A percentile compares a stretch with the other conserved stretches of the same genome.
These are phyloP conservation scores for Russula compacta DNA, from an alignment of 768 basidiomycete species.

Conservation along the genomic window DNA sequence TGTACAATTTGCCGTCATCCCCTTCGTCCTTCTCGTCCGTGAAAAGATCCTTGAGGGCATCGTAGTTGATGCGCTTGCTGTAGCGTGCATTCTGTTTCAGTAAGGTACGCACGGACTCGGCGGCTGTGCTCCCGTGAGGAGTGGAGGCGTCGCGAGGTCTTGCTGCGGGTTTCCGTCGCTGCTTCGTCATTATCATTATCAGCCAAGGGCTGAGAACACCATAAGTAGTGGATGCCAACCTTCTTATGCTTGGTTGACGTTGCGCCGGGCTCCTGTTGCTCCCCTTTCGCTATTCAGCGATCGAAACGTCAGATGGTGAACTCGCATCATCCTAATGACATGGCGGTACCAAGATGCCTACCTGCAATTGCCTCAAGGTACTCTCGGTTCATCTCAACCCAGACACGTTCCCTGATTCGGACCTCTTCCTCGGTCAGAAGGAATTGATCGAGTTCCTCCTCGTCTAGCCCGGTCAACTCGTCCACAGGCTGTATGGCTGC, in stretches of 20 bases:
- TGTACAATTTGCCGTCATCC: conserved; percentile 44
- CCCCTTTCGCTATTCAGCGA: conserved; percentile 53
- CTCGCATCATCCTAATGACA: conserved; percentile 5
- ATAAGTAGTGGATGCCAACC: conserved; percentile 40
- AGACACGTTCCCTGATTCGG: conserved; percentile 79
- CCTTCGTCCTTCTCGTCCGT: conserved; percentile 33
- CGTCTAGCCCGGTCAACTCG: conserved; percentile 73
- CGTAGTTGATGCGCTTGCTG: conserved; percentile 91
- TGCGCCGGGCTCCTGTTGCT: conserved; percentile 34
- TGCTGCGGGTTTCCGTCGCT: conserved; percentile 61
- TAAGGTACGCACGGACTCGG: conserved; percentile 68
- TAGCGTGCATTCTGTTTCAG: conserved; percentile 82
- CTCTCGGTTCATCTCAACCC: conserved; percentile 90
- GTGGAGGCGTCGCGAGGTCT: conserved; percentile 70
- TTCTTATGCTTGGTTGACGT: conserved; percentile 52
- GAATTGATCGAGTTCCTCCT: conserved; percentile 80
- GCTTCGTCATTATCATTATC: conserved; percentile 14
- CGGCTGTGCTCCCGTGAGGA: conserved; percentile 58
- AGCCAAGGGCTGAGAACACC: conserved; percentile 21
- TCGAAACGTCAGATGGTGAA: background rate
- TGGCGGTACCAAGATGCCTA: conserved; percentile 26
- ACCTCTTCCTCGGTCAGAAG: conserved; percentile 74
- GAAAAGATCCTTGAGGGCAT: conserved; percentile 76
- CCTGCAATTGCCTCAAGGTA: conserved; percentile 85
- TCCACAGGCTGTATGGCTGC: conserved; percentile 41